These are phyloP conservation scores for Phytophthora nicotianae DNA, from an alignment of 352 stramenopile species.

Conservation along the genomic window DNA sequence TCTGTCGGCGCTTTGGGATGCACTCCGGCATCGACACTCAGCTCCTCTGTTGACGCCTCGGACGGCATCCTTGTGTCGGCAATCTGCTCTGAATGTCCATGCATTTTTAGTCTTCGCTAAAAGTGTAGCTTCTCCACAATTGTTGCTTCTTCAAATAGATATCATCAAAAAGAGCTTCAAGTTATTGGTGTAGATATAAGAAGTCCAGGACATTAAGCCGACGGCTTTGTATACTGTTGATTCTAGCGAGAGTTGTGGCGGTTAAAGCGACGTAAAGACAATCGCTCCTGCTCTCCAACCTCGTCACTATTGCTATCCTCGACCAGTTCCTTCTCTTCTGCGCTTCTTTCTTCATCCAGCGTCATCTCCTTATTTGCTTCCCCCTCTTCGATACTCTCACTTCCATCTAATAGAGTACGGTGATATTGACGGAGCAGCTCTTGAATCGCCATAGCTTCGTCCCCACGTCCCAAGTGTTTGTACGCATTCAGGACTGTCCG, in stretches of 20 bases:
- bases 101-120: conserved; percentile 18
- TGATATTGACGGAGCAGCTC: conserved; percentile 51
- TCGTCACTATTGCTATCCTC: conserved; percentile 39
- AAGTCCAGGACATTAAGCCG: background rate
- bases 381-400: background rate
- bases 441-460: conserved; percentile 72
- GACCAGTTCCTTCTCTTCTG: conserved; percentile 23
- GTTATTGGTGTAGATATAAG: background rate
- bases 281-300: conserved; percentile 21
- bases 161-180: background rate
- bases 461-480: conserved; percentile 45
- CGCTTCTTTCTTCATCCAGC: conserved; percentile 25
- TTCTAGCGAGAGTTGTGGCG: conserved; percentile 4
- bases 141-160: conserved; percentile 27
- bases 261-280: conserved; percentile 30
- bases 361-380: conserved; percentile 1
- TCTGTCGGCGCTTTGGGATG: conserved; percentile 35
- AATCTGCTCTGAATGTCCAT: conserved; percentile 2
- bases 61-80: conserved; percentile 18
- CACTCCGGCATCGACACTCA: background rate
- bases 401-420: conserved; percentile 28
- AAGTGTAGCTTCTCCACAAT: conserved; percentile 16
- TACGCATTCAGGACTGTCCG: conserved; percentile 63
- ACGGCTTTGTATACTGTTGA: conserved; percentile 26
- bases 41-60: conserved; percentile 7